Percentiles rank a stretch among this genome's conserved stretches.
phyloP scores from a whole-genome alignment of 768 basidiomycete species.

The Mrakia gelida region DNA sequence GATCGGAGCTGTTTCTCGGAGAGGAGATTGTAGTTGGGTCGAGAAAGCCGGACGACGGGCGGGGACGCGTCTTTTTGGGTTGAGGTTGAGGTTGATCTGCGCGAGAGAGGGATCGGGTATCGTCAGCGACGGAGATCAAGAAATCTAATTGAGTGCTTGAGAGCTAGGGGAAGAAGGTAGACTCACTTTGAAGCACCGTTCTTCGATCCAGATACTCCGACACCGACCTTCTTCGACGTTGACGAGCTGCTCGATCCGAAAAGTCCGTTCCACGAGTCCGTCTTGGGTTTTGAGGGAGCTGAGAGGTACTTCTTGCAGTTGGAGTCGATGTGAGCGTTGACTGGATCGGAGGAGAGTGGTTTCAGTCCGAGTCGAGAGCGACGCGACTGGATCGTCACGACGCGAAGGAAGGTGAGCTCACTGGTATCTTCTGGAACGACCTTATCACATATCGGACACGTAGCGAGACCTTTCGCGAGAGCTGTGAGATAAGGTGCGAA shows the following conservation, averaged over 20 bases:
- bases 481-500: background rate
- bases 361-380: background rate
- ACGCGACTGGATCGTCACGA: background rate
- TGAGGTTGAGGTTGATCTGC: background rate
- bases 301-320: background rate
- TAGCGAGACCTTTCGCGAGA: background rate
- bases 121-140: background rate
- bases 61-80: background rate
- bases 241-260: background rate
- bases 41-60: background rate
- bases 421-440: slow-evolving; percentile 8
- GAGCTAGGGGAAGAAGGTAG: background rate
- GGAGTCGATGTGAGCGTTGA: slow-evolving; percentile 14
- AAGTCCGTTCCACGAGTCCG: background rate
- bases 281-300: background rate
- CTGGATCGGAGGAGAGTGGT: background rate
- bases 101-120: background rate
- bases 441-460: slow-evolving; percentile 9
- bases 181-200: slow-evolving; percentile 4
- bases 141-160: too few species aligned
- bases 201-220: background rate
- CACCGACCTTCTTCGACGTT: background rate
- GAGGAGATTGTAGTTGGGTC: slow-evolving; percentile 12
- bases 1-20: slow-evolving; percentile 12
- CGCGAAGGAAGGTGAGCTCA: background rate